A percentile compares a stretch with the other conserved stretches of the same genome.
phyloP scores from a whole-genome alignment of 2,329 filamentous ascomycete genomes.

The Acrocalymma vagum region DNA sequence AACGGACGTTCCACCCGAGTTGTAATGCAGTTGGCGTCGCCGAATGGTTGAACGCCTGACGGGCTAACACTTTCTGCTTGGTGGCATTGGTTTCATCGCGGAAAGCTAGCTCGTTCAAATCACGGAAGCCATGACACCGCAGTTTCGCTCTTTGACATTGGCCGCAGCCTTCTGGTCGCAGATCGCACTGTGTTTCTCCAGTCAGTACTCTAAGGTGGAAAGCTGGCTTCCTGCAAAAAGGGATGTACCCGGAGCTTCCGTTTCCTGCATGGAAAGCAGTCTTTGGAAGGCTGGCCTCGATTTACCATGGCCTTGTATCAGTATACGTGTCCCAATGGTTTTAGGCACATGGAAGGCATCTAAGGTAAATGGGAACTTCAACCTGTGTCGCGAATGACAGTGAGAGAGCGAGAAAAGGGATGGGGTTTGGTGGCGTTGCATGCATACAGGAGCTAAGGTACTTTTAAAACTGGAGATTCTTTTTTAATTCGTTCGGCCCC shows the following conservation, averaged over 20 bases:
- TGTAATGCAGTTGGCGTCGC: neutral
- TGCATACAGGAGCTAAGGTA: too few relatives aligned
- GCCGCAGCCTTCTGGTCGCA: neutral
- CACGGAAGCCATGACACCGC: constrained; percentile 1
- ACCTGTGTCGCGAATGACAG: too few relatives aligned
- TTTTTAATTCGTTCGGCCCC: too few relatives aligned
- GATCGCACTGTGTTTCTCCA: neutral
- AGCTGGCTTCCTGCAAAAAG: too few relatives aligned
- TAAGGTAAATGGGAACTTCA: too few relatives aligned
- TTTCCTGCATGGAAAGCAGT: constrained; percentile 2
- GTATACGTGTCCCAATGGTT: too few relatives aligned
- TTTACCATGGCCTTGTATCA: too few relatives aligned
- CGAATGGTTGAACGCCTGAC: neutral
- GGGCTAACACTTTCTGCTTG: neutral
- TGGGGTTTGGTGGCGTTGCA: too few relatives aligned
- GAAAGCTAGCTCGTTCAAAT: constrained; percentile 1
- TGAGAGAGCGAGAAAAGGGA: too few relatives aligned
- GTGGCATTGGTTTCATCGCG: neutral
- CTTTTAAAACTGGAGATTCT: too few relatives aligned
- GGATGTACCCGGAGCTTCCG: constrained; percentile 1
- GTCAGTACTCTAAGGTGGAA: neutral
- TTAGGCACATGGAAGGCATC: too few relatives aligned
- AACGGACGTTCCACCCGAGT: neutral
- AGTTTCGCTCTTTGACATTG: constrained; percentile 1
- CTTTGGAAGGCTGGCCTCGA: constrained; percentile 1